Conservation (phyloP, 164 flowering plant genomes). For the Sedum album region DNA sequence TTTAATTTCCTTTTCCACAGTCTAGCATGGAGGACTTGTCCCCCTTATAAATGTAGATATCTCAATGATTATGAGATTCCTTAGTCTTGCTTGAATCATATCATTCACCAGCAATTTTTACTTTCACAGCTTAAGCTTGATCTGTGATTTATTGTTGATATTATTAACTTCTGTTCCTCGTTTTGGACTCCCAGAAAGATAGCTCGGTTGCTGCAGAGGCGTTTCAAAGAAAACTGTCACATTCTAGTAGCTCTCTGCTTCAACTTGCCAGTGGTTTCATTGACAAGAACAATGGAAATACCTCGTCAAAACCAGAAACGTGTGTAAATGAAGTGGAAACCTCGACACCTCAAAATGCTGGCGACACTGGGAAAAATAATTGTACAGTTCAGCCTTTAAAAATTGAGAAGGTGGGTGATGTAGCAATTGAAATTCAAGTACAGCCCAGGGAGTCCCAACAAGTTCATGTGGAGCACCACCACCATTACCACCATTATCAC, state of each 20-base stretch:
- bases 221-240: neutral
- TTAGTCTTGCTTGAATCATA: neutral
- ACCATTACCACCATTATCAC: conserved; percentile 24
- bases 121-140: neutral
- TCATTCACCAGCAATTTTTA: neutral
- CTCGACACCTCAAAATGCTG: neutral
- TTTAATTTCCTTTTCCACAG: neutral
- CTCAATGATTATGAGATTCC: neutral
- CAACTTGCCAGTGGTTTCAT: neutral
- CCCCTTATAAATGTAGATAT: neutral
- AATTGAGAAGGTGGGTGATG: neutral
- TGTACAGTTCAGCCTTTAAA: neutral
- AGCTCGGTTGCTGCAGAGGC: neutral
- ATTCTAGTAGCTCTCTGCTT: neutral
- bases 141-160: neutral
- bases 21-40: neutral
- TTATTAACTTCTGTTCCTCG: neutral
- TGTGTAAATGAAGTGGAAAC: neutral
- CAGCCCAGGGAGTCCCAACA: conserved; percentile 11
- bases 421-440: neutral
- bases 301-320: neutral
- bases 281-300: neutral
- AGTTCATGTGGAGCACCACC: conserved; percentile 24
- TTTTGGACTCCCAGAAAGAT: conserved; percentile 1
- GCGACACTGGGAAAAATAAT: neutral